phyloP scores from a whole-genome alignment of 441 rosid genomes.

The Pelargonium myrrhifolium region DNA sequence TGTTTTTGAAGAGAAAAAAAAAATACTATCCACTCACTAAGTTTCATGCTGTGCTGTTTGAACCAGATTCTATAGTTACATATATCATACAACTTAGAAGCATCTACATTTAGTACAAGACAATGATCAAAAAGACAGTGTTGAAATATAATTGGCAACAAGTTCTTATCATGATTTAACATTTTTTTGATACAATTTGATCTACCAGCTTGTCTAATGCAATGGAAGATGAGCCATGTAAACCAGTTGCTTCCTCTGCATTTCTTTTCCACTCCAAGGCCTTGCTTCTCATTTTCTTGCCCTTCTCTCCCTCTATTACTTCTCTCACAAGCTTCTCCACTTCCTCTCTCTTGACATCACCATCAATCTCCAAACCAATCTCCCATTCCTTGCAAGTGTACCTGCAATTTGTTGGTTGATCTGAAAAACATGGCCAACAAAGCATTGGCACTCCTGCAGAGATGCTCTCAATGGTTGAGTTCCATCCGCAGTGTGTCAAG shows the following conservation, averaged over 20 bases:
- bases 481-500: slow-evolving; percentile 55
- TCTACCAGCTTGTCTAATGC: too few species aligned
- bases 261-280: slow-evolving; percentile 13
- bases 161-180: too few species aligned
- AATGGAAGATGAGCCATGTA: slow-evolving; percentile 8
- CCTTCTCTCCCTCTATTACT: slow-evolving; percentile 13
- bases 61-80: too few species aligned
- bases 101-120: too few species aligned
- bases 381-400: slow-evolving; percentile 34
- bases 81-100: too few species aligned
- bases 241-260: neutral
- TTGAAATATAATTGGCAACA: too few species aligned
- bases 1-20: too few species aligned
- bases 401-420: slow-evolving; percentile 51
- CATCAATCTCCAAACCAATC: slow-evolving; percentile 14
- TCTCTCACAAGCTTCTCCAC: slow-evolving; percentile 14
- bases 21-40: too few species aligned
- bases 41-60: too few species aligned
- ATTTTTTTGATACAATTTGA: too few species aligned
- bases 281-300: slow-evolving; percentile 9
- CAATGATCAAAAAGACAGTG: too few species aligned
- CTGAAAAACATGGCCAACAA: slow-evolving; percentile 62
- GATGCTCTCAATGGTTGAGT: slow-evolving; percentile 47
- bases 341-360: slow-evolving; percentile 14
- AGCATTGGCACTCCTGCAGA: slow-evolving; percentile 45